Evolutionary conservation across 371 early-diverging fungal genomes (phyloP).

Genomic region (Haplosporangium sp.): DNA sequence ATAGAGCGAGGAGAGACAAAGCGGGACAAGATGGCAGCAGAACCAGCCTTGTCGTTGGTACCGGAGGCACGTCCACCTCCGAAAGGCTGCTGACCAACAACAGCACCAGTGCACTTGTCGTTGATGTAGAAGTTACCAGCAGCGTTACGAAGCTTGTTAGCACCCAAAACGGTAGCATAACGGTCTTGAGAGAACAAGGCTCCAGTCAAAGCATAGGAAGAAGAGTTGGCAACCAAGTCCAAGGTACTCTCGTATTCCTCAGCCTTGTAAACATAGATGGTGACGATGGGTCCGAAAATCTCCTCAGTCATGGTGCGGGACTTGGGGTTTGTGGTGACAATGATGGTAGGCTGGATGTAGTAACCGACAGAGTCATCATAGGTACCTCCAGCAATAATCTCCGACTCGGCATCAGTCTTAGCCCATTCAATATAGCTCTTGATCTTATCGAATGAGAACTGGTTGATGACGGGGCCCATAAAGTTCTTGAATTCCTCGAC

Average conservation of each 20-base stretch:
- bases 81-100: slow-evolving; percentile 98
- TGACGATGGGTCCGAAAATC: slow-evolving; percentile 98
- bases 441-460: slow-evolving; percentile 94
- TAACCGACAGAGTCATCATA: slow-evolving; percentile 90
- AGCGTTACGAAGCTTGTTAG: slow-evolving; percentile 85
- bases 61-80: slow-evolving; percentile 96
- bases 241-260: slow-evolving; percentile 81
- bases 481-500: slow-evolving; percentile 83
- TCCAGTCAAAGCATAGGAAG: slow-evolving; percentile 92
- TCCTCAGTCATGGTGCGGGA: slow-evolving; percentile 93
- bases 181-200: slow-evolving; percentile 92
- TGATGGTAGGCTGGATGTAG: slow-evolving; percentile 93
- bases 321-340: slow-evolving; percentile 87
- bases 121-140: slow-evolving; percentile 99
- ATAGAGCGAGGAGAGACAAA: slow-evolving; percentile 95
- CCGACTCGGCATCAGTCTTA: slow-evolving; percentile 67
- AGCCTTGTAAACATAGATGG: slow-evolving; percentile 90
- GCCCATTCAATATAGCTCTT: slow-evolving; percentile 89
- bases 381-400: slow-evolving; percentile 87
- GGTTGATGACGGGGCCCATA: slow-evolving; percentile 81
- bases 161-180: slow-evolving; percentile 77
- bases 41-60: slow-evolving; percentile 98
- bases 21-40: slow-evolving; percentile 72
- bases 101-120: slow-evolving; percentile 98
- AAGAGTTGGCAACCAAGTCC: slow-evolving; percentile 83